Conservation (phyloP, 495 filamentous ascomycete species). For the Cryomyces antarcticus region DNA sequence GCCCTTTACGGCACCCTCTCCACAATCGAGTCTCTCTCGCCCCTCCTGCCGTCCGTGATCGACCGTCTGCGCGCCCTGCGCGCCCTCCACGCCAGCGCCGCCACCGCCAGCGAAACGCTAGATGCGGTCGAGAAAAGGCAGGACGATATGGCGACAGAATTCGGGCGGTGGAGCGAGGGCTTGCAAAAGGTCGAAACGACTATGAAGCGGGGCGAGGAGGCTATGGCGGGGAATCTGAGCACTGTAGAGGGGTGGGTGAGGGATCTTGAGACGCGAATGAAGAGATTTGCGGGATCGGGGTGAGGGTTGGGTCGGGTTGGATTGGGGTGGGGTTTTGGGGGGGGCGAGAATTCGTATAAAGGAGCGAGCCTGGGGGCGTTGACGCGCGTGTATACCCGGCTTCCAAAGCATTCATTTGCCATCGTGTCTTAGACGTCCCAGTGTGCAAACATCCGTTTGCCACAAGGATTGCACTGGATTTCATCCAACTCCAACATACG, state of each 20-base stretch:
- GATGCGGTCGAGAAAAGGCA: constrained; percentile 60
- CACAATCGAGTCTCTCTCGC: constrained; percentile 71
- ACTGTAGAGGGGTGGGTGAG: constrained; percentile 76
- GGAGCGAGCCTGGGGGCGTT: too few species aligned
- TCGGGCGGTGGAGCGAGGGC: constrained; percentile 70
- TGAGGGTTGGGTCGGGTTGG: too few species aligned
- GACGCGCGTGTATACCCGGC: too few species aligned
- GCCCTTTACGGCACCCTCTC: constrained; percentile 77
- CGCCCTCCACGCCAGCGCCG: constrained; percentile 71
- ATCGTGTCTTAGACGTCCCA: too few species aligned
- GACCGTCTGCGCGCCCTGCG: constrained; percentile 70
- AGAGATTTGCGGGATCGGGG: background rate
- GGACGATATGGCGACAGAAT: constrained; percentile 61
- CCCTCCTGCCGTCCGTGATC: constrained; percentile 66
- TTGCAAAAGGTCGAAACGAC: constrained; percentile 58
- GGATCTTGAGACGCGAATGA: constrained; percentile 41
- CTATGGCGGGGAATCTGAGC: constrained; percentile 57
- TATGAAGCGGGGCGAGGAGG: constrained; percentile 43
- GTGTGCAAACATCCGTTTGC: too few species aligned
- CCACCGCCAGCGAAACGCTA: constrained; percentile 60
- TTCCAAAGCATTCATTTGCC: too few species aligned
- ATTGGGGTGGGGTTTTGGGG: too few species aligned
- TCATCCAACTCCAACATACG: too few species aligned
- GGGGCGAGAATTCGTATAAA: too few species aligned
- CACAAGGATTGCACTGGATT: too few species aligned